Conservation (phyloP, 352 stramenopile genomes). For the Halophytophthora batemanensis region DNA sequence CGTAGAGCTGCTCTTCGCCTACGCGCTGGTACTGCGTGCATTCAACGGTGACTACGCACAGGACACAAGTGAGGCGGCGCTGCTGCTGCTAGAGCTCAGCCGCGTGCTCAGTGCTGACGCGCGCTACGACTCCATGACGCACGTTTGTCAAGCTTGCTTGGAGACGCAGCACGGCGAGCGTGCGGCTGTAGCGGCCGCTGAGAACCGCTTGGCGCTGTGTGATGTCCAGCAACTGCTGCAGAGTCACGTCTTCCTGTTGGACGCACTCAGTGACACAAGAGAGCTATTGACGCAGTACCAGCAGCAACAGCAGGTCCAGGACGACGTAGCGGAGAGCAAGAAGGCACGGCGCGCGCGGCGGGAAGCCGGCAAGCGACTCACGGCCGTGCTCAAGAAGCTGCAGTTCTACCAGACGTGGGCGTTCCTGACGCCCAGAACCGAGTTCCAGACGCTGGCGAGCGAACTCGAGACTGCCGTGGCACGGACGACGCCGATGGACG, state of each 20-base stretch:
- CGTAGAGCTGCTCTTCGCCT: constrained; percentile 67
- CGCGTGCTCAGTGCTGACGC: constrained; percentile 46
- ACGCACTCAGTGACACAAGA: constrained; percentile 55
- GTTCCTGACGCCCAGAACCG: constrained; percentile 18
- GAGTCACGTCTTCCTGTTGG: constrained; percentile 51
- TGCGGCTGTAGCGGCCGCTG: constrained; percentile 6
- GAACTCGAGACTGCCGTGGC: constrained; percentile 23
- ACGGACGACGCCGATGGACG: constrained; percentile 12
- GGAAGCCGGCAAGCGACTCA: constrained; percentile 24
- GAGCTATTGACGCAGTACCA: constrained; percentile 36
- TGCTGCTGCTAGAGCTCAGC: constrained; percentile 43
- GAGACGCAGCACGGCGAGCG: constrained; percentile 21
- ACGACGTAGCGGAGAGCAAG: constrained; percentile 16
- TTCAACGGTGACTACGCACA: constrained; percentile 80
- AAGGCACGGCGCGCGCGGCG: constrained; percentile 18
- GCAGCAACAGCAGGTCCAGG: constrained; percentile 21
- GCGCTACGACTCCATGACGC: constrained; percentile 42
- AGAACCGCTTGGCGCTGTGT: constrained; percentile 32
- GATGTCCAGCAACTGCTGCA: constrained; percentile 43
- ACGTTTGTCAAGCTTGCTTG: constrained; percentile 41
- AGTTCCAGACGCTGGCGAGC: constrained; percentile 20
- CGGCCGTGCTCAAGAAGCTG: constrained; percentile 45
- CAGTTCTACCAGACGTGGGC: constrained; percentile 59
- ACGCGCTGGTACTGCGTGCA: constrained; percentile 58
- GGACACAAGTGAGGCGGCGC: constrained; percentile 46